Percentiles rank a stretch among this genome's conserved stretches.
Evolutionary conservation across 2,329 filamentous ascomycete genomes (phyloP).

Genomic region (Paracorniculantispora psalliotae): DNA sequence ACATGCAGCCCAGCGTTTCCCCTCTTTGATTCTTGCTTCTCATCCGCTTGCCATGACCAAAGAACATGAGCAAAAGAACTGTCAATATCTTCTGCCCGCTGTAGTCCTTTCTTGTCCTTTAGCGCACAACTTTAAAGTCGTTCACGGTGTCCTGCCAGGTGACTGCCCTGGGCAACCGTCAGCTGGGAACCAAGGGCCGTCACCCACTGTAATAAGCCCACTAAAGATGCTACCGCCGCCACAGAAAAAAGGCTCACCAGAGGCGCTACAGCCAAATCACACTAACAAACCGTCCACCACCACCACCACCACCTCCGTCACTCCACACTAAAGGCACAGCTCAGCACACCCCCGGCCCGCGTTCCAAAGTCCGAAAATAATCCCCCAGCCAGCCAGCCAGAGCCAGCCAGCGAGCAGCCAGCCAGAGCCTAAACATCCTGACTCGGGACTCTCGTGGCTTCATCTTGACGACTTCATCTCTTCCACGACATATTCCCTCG

Average conservation of each 20-base stretch:
- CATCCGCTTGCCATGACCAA: no score
- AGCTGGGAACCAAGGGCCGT: not conserved
- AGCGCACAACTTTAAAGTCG: not conserved
- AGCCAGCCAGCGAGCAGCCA: no score
- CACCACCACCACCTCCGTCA: not conserved
- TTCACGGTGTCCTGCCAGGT: not conserved
- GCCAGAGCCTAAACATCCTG: not conserved
- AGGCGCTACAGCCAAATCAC: not conserved
- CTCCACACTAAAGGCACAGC: not conserved
- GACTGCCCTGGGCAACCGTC: not conserved
- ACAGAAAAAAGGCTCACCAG: no score
- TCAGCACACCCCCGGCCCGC: not conserved
- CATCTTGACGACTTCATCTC: not conserved
- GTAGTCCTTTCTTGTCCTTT: not conserved
- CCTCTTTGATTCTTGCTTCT: no score
- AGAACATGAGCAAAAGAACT: no score
- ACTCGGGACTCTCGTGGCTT: slow-evolving; percentile 1
- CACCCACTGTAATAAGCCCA: not conserved
- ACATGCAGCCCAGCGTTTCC: slow-evolving; percentile 8
- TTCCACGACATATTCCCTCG: not conserved
- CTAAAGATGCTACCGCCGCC: not conserved
- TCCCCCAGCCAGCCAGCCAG: not conserved
- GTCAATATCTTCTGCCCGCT: not conserved
- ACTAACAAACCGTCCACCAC: not conserved
- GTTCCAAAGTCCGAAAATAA: slow-evolving; percentile 9